Base-by-base conservation (phyloP, 2,329 filamentous ascomycete genomes). In the Coniochaeta hoffmannii region DNA sequence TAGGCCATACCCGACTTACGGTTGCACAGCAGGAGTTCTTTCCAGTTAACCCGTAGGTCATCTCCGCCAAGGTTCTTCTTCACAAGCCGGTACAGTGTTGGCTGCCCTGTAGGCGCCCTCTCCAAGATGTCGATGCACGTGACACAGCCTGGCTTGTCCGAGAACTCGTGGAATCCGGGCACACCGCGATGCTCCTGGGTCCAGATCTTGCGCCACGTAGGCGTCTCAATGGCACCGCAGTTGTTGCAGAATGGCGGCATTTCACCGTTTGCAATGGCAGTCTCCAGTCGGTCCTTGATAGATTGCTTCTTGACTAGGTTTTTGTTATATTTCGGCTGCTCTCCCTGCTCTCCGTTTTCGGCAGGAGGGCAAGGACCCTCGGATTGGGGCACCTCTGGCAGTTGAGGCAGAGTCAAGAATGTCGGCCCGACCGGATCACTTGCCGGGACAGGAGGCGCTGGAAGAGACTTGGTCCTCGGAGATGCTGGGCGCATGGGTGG, bases 201-300 rank as follows among this genome's bases (percentile, higher is more conserved):
- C 79, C 88, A 97, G 12, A 94, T 90, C 65, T 93, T 94, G 58
- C 94, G 86, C 94, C 94, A 99, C 0, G 93, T 97, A 0, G 93
- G 90, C 0, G 94, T 99, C 64, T 97, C 89, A 56, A 99, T 96
- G 7, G 91, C 89, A 6, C 94, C 94, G 64, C 94, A 99, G 64
- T 97, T 96, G 60, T 83, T 83, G 69, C 94, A 99, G 65, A 87
- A 97, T 1, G 88, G 87, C 0, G 94, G 94, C 77, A 92, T 87
- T 61, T 91, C 82, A 5, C 94, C 94, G 55, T 84, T 83, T n/a
- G 79, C 79, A 54, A 97, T 85, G 0, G 83, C 84, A 36, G 75
- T 73, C 60, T 86, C 79, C 1, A 87, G 66, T 41, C 78, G 78
- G 59, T 84, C 78, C 64, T 77, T 79, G 61, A 84, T 83, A 2